Conservation (phyloP, 139 green algal genomes). For the Deuterostichococcus epilithicus region DNA sequence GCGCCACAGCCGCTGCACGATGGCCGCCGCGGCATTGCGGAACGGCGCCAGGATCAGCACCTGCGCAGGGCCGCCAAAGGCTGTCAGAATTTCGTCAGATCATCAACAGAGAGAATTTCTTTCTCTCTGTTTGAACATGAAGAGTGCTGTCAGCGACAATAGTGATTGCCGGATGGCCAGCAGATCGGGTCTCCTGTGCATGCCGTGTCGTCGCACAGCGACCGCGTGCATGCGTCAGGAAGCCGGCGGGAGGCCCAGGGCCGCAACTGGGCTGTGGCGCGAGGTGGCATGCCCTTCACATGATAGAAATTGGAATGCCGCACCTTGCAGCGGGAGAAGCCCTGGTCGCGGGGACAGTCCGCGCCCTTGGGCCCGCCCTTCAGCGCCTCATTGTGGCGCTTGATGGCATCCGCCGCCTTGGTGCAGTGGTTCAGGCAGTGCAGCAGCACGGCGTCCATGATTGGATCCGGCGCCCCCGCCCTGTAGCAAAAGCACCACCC, state of each 20-base stretch:
- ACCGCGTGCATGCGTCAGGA: neutral
- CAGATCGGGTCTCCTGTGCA: neutral
- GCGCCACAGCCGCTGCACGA: slow-evolving; percentile 62
- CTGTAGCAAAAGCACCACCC: slow-evolving; percentile 6
- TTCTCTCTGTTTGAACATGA: neutral
- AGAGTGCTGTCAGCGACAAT: neutral
- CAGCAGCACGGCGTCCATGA: slow-evolving; percentile 72
- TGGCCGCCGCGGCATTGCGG: slow-evolving; percentile 66
- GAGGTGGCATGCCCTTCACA: neutral
- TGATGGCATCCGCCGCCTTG: slow-evolving; percentile 75
- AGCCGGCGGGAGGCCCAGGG: neutral
- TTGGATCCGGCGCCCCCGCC: slow-evolving; percentile 24
- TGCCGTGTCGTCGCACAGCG: neutral
- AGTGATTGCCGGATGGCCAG: neutral
- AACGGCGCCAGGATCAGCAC: slow-evolving; percentile 88
- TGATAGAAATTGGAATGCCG: neutral
- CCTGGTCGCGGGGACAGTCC: slow-evolving; percentile 68
- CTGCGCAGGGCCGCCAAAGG: slow-evolving; percentile 1
- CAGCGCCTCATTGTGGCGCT: slow-evolving; percentile 77
- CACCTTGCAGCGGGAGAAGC: slow-evolving; percentile 81
- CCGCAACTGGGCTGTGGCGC: neutral
- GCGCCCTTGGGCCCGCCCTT: slow-evolving; percentile 9
- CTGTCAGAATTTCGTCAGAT: neutral
- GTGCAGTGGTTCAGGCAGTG: slow-evolving; percentile 80
- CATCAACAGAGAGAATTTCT: neutral